Evolutionary conservation across 495 filamentous ascomycete genomes (phyloP), one percentile per base, ranked within the genome.

Genomic region (Neurospora tetrasperma): DNA sequence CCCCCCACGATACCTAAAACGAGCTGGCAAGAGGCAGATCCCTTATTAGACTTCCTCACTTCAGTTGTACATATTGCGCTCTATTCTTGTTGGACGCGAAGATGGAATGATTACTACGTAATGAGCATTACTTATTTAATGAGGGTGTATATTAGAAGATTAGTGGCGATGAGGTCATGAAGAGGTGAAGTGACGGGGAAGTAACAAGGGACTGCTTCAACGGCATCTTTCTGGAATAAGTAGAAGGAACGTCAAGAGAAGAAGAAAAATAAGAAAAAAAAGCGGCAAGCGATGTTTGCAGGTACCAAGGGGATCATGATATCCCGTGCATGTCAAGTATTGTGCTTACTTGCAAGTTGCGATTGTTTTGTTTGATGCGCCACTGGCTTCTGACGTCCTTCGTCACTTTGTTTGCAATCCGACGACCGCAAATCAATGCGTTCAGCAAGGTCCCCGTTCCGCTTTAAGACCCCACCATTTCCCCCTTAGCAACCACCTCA

Each of bases 401-500:
- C 27, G 54, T 66, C 54, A 66, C 54, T 66, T 35, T 62, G 54
- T 62, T 35, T 27, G 35, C 42, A 74, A 59, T 62, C 70, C 70
- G 46, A 68, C 48, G 44, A 68, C 69, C 68, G 20, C 23, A 62
- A 66, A 66, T 66, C 54, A 66, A 66, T 66, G 54, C 12, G 54
- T 66, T 66, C 54, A 66, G 54, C 54, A 66, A 66, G 54, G 54
- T 66, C 54, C 54, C 54, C 54, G 54, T 66, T 66, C 54, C 54
- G 54, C 54, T 66, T 66, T 35, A 66, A 66, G 54, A 66, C 54
- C 54, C 54, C 54, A 66, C 54, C 54, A 66, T 66, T 66, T 66
- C 35, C 38, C 23, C 73, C 70, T 69, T 71, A 76, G 42, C 69
- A 73, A 31, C 59, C 23, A 71, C 20, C 73, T 54, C 69, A 66